Evolutionary conservation across 139 green algal genomes (phyloP).

Genomic region (Eudorina sp.): DNA sequence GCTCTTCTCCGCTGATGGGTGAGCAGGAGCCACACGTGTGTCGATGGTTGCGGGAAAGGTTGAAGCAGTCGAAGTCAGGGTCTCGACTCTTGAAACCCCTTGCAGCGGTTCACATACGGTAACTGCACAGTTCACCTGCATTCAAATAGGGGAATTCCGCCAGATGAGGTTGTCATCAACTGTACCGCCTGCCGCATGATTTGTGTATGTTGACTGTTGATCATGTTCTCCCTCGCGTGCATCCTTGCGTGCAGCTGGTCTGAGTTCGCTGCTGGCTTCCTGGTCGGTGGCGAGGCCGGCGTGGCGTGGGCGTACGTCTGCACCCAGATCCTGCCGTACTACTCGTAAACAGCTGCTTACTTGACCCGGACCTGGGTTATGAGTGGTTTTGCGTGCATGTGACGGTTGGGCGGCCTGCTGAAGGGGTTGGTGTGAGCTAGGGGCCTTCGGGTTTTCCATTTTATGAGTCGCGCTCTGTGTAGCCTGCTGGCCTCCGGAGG

Average conservation of each 20-base stretch:
- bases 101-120: no score
- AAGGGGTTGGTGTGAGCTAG: background rate
- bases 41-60: no score
- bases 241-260: slow-evolving; percentile 77
- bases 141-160: no score
- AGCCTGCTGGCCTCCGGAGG: background rate
- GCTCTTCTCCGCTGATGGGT: slow-evolving; percentile 84
- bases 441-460: background rate
- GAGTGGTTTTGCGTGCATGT: background rate
- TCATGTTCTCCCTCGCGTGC: background rate
- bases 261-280: slow-evolving; percentile 91
- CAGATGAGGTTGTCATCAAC: no score
- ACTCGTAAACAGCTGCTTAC: slow-evolving; percentile 69
- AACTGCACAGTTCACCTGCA: no score
- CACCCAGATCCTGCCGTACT: slow-evolving; percentile 89
- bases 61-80: no score
- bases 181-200: no score
- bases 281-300: slow-evolving; percentile 91
- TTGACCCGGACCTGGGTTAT: no score
- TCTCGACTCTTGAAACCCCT: no score
- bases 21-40: slow-evolving; percentile 35
- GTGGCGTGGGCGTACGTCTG: slow-evolving; percentile 93
- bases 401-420: background rate
- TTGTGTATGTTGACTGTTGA: background rate
- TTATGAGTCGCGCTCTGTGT: background rate